A percentile compares a stretch with the other conserved stretches of the same genome.
Conservation (phyloP, 2,329 filamentous ascomycete genomes). For the Arthrobotrys megalospora region DNA sequence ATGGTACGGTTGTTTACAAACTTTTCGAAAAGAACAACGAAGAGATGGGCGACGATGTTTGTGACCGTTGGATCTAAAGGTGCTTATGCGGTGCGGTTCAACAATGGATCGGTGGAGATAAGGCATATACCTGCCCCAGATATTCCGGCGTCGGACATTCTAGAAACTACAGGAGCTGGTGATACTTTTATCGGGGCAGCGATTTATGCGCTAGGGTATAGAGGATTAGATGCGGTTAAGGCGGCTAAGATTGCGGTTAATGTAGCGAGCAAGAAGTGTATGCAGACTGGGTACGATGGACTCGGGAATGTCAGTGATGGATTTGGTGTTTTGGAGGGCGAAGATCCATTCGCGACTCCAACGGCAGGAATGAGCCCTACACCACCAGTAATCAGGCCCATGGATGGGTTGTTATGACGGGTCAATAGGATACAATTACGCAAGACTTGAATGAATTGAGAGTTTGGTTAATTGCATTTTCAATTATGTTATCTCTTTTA, state of each 20-base stretch:
- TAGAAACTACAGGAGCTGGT: constrained; percentile 62
- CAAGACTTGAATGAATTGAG: neutral
- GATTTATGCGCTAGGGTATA: constrained; percentile 59
- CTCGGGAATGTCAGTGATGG: constrained; percentile 47
- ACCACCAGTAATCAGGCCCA: constrained; percentile 22
- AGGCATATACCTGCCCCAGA: constrained; percentile 40
- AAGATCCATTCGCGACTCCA: constrained; percentile 4
- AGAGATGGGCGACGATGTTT: constrained; percentile 25
- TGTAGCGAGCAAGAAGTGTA: constrained; percentile 62
- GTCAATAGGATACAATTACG: neutral
- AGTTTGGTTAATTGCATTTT: neutral
- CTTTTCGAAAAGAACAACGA: constrained; percentile 6
- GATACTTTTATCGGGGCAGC: constrained; percentile 63
- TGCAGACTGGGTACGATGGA: constrained; percentile 58
- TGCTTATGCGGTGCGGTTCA: constrained; percentile 27
- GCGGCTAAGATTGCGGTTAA: constrained; percentile 59
- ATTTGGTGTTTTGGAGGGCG: constrained; percentile 45
- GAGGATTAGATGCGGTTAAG: constrained; percentile 34
- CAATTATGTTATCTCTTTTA: neutral
- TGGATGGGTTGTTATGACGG: constrained; percentile 35
- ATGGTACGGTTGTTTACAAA: constrained; percentile 22
- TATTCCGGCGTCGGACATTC: constrained; percentile 38
- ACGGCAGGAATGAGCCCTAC: constrained; percentile 8
- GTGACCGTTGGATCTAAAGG: constrained; percentile 45
- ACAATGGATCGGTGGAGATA: constrained; percentile 11